phyloP scores from a whole-genome alignment of 1,139 yeast species.

The Waltiozyma sp. region DNA sequence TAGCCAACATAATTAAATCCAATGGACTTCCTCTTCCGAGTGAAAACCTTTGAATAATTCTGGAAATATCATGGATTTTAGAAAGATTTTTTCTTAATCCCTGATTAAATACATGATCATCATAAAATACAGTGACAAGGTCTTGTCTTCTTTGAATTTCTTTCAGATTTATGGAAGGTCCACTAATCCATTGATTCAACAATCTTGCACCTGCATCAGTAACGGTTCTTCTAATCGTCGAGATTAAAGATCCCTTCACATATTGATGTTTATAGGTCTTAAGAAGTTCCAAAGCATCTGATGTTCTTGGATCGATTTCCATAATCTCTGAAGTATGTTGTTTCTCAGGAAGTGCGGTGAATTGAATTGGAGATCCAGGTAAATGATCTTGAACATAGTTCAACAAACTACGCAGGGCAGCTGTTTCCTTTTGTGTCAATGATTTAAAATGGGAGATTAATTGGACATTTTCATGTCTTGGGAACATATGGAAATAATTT shows the following conservation, averaged over 20 bases:
- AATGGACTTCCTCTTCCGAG: constrained; percentile 33
- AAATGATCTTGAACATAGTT: constrained; percentile 47
- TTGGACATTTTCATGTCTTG: constrained; percentile 10
- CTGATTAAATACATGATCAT: constrained; percentile 28
- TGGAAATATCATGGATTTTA: constrained; percentile 36
- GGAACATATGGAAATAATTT: constrained; percentile 23
- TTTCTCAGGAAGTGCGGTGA: constrained; percentile 38
- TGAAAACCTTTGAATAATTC: constrained; percentile 43
- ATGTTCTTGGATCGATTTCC: constrained; percentile 76
- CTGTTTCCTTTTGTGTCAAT: constrained; percentile 33
- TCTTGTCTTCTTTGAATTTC: constrained; percentile 54
- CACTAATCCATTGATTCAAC: constrained; percentile 69
- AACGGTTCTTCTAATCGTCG: constrained; percentile 57
- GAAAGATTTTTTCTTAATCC: constrained; percentile 24
- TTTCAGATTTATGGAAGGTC: constrained; percentile 55
- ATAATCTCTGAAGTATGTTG: constrained; percentile 40
- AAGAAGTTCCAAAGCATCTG: constrained; percentile 70
- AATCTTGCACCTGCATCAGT: constrained; percentile 77
- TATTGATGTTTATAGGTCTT: constrained; percentile 47
- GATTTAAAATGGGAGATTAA: constrained; percentile 14
- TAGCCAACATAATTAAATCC: constrained; percentile 34
- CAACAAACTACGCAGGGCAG: constrained; percentile 44
- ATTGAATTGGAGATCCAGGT: constrained; percentile 37
- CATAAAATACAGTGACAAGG: constrained; percentile 43
- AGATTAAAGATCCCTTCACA: constrained; percentile 56